Evolutionary conservation across 106 monocot genomes (phyloP).

Genomic region (Alisma plantagoaquatica): DNA sequence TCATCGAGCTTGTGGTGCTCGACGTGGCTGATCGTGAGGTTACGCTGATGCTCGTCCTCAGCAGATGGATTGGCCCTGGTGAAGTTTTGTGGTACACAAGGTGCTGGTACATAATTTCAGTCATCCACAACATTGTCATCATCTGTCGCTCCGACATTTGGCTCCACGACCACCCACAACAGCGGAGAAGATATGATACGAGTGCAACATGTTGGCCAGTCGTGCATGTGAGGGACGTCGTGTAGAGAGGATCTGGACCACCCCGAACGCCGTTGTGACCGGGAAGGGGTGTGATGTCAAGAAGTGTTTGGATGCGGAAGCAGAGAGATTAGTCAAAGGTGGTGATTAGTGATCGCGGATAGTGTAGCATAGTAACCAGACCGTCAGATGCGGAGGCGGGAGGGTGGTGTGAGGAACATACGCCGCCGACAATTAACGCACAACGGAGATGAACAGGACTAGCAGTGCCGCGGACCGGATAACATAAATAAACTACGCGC

Average conservation of each 20-base stretch:
- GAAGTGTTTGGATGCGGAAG: no score
- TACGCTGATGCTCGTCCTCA: slow-evolving; percentile 44
- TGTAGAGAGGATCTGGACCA: slow-evolving; percentile 5
- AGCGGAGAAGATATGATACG: slow-evolving; percentile 39
- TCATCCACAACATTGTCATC: slow-evolving; percentile 34
- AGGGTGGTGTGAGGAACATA: no score
- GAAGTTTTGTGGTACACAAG: slow-evolving; percentile 45
- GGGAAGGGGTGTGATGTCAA: no score
- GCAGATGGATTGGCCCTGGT: slow-evolving; percentile 18
- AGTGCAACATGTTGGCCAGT: slow-evolving; percentile 35
- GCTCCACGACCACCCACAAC: slow-evolving; percentile 53
- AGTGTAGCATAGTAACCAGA: no score
- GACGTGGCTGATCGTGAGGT: slow-evolving; percentile 46
- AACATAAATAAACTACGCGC: no score
- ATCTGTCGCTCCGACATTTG: slow-evolving; percentile 19
- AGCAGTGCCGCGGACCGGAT: no score
- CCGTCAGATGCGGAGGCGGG: no score
- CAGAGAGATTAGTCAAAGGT: no score
- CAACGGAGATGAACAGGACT: no score
- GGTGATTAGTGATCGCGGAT: no score
- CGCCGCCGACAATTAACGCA: no score
- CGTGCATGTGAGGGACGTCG: slow-evolving; percentile 20
- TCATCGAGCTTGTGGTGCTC: slow-evolving; percentile 53
- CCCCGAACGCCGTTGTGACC: slow-evolving; percentile 23
- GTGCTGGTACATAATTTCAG: slow-evolving; percentile 54